Conservation (phyloP, 495 filamentous ascomycete genomes). For the Xylaria scruposa region DNA sequence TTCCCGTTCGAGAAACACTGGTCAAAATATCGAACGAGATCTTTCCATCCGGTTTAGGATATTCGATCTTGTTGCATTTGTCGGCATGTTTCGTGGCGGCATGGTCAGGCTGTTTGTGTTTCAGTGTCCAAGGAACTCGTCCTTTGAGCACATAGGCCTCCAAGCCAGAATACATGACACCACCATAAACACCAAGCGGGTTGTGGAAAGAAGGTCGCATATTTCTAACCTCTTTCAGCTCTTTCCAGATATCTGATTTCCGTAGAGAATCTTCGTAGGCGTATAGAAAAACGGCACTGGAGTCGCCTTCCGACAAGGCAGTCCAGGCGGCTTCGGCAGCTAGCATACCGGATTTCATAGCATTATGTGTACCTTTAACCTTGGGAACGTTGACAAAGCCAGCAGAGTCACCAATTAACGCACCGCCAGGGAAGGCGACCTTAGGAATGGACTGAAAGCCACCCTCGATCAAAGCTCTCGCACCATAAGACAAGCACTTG, state of each 20-base stretch:
- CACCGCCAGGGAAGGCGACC: slow-evolving; percentile 93
- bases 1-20: slow-evolving; percentile 90
- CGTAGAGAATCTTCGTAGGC: slow-evolving; percentile 94
- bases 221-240: slow-evolving; percentile 94
- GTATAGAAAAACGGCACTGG: slow-evolving; percentile 85
- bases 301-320: slow-evolving; percentile 67
- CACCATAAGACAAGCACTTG: slow-evolving; percentile 97
- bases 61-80: slow-evolving; percentile 85
- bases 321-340: slow-evolving; percentile 87
- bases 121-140: slow-evolving; percentile 89
- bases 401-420: slow-evolving; percentile 93
- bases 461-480: slow-evolving; percentile 91
- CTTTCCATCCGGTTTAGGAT: slow-evolving; percentile 94
- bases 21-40: slow-evolving; percentile 96
- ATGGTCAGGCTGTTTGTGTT: slow-evolving; percentile 76
- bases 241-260: slow-evolving; percentile 87
- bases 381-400: slow-evolving; percentile 98
- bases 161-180: slow-evolving; percentile 89
- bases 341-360: slow-evolving; percentile 97
- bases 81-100: slow-evolving; percentile 83
- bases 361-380: slow-evolving; percentile 97
- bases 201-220: slow-evolving; percentile 94
- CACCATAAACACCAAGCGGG: slow-evolving; percentile 83
- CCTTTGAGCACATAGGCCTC: slow-evolving; percentile 90
- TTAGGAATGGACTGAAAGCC: slow-evolving; percentile 98